Evolutionary conservation across 768 basidiomycete species (phyloP).

Genomic region (Kwoniella sp.): DNA sequence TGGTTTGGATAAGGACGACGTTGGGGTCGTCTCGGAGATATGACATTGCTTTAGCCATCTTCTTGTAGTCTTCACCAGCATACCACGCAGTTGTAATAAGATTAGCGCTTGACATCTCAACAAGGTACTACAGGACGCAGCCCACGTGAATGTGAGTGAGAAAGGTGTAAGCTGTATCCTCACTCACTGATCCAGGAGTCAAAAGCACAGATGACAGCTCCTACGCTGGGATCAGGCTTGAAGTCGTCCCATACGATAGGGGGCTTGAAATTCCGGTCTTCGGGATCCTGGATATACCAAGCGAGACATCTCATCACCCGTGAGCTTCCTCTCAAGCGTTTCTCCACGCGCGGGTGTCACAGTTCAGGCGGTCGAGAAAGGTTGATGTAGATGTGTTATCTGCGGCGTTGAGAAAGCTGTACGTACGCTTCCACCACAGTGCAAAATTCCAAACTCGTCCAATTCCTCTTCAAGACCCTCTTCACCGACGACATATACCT

Average conservation of each 20-base stretch:
- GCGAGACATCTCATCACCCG: neutral
- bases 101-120: too few species aligned
- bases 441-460: conserved; percentile 76
- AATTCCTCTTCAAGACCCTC: conserved; percentile 90
- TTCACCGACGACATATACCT: conserved; percentile 94
- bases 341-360: too few species aligned
- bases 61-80: conserved; percentile 69
- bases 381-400: neutral
- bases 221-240: conserved; percentile 71
- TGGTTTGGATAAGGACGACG: conserved; percentile 85
- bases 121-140: too few species aligned
- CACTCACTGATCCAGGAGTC: conserved; percentile 69
- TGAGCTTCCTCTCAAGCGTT: neutral
- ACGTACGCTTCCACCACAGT: conserved; percentile 81
- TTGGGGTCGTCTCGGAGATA: conserved; percentile 79
- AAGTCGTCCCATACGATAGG: conserved; percentile 63
- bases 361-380: neutral
- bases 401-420: neutral
- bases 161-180: too few species aligned
- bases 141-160: too few species aligned
- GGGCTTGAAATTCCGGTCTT: conserved; percentile 70
- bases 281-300: conserved; percentile 67
- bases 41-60: conserved; percentile 87
- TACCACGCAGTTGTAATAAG: too few species aligned
- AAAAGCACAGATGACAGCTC: conserved; percentile 92